A percentile compares a stretch with the other conserved stretches of the same genome.
Conservation (phyloP, 768 basidiomycete genomes). For the Lactarius quietus region DNA sequence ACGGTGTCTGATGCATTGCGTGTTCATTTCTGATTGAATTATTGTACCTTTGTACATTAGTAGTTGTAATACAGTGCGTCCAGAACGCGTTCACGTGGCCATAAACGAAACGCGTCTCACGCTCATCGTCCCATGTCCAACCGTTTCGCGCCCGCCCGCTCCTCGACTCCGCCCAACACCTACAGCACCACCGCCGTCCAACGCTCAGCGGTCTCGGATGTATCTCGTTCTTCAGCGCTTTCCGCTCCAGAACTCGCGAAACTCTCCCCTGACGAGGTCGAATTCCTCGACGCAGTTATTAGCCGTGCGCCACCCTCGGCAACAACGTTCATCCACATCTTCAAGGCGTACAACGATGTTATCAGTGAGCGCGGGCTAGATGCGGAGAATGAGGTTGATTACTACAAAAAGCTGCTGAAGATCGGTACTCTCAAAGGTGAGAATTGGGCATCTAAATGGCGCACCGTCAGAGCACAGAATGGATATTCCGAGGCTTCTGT, state of each 20-base stretch:
- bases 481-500: constrained; percentile 35
- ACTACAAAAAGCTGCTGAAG: constrained; percentile 80
- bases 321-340: constrained; percentile 74
- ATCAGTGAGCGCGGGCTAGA: constrained; percentile 73
- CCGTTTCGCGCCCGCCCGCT: constrained; percentile 34
- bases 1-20: constrained; percentile 50
- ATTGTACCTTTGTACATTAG: background rate
- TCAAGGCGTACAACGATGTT: constrained; percentile 82
- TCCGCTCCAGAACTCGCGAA: constrained; percentile 31
- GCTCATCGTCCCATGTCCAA: constrained; percentile 29
- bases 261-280: constrained; percentile 47
- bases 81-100: constrained; percentile 14
- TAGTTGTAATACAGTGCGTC: background rate
- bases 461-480: constrained; percentile 56
- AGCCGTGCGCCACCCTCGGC: constrained; percentile 60
- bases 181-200: constrained; percentile 24
- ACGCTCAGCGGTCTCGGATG: constrained; percentile 27
- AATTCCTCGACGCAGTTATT: constrained; percentile 73
- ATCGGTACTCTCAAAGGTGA: constrained; percentile 75
- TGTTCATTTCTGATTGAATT: constrained; percentile 54
- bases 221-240: constrained; percentile 26
- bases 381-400: constrained; percentile 68
- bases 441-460: constrained; percentile 84
- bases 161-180: constrained; percentile 30
- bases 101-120: background rate